Base-by-base conservation (phyloP, 306 rosid genomes). In the Gynostemma pentaphyllum region DNA sequence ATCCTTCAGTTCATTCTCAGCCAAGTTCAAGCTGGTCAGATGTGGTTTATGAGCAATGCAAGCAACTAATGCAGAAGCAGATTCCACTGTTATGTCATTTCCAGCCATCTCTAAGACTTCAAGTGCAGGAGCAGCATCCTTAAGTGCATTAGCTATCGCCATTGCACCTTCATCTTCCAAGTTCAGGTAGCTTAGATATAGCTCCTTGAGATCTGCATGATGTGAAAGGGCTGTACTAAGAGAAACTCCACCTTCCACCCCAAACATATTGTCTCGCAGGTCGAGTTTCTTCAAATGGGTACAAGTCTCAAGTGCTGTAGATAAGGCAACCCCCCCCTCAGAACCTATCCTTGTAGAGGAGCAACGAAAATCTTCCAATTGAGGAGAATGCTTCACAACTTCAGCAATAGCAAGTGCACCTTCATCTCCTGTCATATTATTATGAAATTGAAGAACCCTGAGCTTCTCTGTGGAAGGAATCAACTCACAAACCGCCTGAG, bases 201-300 rank as follows among this genome's bases (percentile, higher is more conserved):
- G 50, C 79, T 89, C 97, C 67, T 73, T 79, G 74, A 94, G 70
- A 50, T 71, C 78, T 36, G 75, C 68, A 69, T 81, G 91, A 55
- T 74, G 75, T 23, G 87, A 65, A 64, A 94, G 83, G 55, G 95
- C 84, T 83, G 76, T 85, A 70, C 95, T 86, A 62, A 94, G 73
- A 36, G 94, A 78, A 53, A 86, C 18, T 62, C 94, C 99, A 65
- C 86, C 87, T 46, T 86, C 94, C 28, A 80, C 78, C 3, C 94
- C 99, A 72, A 94, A 83, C 89, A 86, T 94, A 85, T 94, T 94
- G 77, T 94, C 99, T 51, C 85, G 75, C 55, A 94, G 75, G 68
- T 94, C 97, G 32, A 94, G 89, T 90, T 84, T 86, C 84, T 72
- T 77, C 78, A 94, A 49, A 70, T 57, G 68, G 66, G 78, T 39